Evolutionary conservation across 352 stramenopile genomes (phyloP), one percentile per base, ranked within the genome.

Genomic region (Phytophthora hibernalis): DNA sequence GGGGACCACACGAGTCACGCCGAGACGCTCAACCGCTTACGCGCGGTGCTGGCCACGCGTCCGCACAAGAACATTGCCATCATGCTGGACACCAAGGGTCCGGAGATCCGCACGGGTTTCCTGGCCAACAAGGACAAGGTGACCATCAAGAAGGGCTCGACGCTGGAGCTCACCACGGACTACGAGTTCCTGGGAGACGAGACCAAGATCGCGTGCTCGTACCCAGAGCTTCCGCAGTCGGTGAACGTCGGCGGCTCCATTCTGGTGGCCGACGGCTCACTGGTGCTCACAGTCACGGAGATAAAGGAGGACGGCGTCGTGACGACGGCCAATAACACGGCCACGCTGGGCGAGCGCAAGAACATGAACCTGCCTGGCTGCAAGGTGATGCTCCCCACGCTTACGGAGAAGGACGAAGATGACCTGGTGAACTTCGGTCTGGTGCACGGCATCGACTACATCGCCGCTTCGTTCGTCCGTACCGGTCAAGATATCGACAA

Each of bases 391-490:
- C 72, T 98, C 16, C 91, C 94, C 8, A 97, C 90, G 52, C 77
- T 98, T 54, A 98, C 95, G 28, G 77, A 94, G 30, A 98, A 98
- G 78, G 95, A 98, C 67, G 81, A 96, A 47, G 82, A 95, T 55
- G 91, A 97, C 59, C 90, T 99, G 50, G 62, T 92, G 20, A 94
- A 98, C 71, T 99, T 98, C 69, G 97, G 95, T 28, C 77, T 99
- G 26, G 78, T 91, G 59, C 94, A 99, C 62, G 93, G 91, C 58
- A 89, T 99, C 20, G 98, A 99, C 83, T 99, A 98, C 85, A 92
- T 99, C 38, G 96, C 97, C 2, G 89, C 98, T 4, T 99, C 96
- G 37, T 99, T 99, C 72, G 96, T 99, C 48, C 97, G 98, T 67
- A 97, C 91, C 38, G 95, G 90, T 13, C 77, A 90, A 45, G 97